phyloP scores from a whole-genome alignment of 129 eudicot genomes.

The Oenanthe sinensis region DNA sequence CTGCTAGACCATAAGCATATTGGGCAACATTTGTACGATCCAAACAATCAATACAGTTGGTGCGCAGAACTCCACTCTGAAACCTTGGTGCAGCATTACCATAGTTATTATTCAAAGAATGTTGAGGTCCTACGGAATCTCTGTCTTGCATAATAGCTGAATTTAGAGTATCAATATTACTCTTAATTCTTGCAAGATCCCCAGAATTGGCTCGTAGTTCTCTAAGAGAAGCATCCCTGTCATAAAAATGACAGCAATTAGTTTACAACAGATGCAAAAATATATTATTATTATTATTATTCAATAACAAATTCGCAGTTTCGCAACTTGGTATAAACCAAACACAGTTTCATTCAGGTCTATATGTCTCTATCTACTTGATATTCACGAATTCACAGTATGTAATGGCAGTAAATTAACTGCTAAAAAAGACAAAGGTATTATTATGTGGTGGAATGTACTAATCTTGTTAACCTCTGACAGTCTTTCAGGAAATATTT shows the following conservation, averaged over 20 bases:
- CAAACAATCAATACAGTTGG: slow-evolving; percentile 92
- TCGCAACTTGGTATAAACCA: background rate
- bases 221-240: slow-evolving; percentile 72
- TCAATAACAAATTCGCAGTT: background rate
- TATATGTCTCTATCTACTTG: background rate
- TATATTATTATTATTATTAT: background rate
- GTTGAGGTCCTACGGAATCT: slow-evolving; percentile 34
- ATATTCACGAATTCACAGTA: background rate
- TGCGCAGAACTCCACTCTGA: slow-evolving; percentile 88
- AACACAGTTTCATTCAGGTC: background rate
- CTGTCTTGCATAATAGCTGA: slow-evolving; percentile 36
- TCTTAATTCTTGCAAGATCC: slow-evolving; percentile 44
- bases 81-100: slow-evolving; percentile 46
- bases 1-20: slow-evolving; percentile 89
- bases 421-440: background rate
- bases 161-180: slow-evolving; percentile 33
- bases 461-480: background rate
- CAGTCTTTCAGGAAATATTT: background rate
- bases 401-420: background rate
- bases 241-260: slow-evolving; percentile 6
- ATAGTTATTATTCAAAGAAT: slow-evolving; percentile 24
- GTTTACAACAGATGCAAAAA: background rate
- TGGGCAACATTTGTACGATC: slow-evolving; percentile 98
- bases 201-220: slow-evolving; percentile 70
- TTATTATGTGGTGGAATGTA: background rate